Base-by-base conservation (phyloP, 73 alveolate species). In the Blepharisma stoltei region DNA sequence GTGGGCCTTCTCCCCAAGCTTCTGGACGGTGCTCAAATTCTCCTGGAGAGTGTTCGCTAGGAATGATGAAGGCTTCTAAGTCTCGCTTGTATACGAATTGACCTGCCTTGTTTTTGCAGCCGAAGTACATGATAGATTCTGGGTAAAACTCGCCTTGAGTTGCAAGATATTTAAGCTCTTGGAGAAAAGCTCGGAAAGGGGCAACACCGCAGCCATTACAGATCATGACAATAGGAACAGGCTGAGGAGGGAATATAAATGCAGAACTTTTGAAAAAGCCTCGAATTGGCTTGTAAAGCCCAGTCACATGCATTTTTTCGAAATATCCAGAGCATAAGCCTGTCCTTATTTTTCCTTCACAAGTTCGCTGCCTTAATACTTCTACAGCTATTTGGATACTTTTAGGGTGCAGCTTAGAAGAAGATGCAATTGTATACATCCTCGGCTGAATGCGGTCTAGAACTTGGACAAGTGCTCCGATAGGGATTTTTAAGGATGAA, bases 351-450 rank as follows among this genome's bases (percentile, higher is more conserved):
- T 52, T 52, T 52, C 73, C 73, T 8, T 14, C 23, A 60, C 45
- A 25, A 14, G 37, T 60, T 5, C 73, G 0, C 5, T 14, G n/a
- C 2, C 73, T 0, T 3, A 60, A 9, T 25, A 60, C 73, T 25
- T 60, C 48, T 1, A 60, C 73, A 60, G 73, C 73, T 9, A 60
- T 25, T 25, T 60, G 48, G 46, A 60, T 60, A 20, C 23, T 60
- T 60, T n/a, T 18, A 20, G 73, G 73, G 4, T 20, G 2, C 5
- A 14, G n/a, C 23, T 52, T 52, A 60, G 23, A 60, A 18, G 73
- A 14, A 14, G 73, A 60, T 8, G 73, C 45, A 25, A 60, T 25
- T 20, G 38, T 8, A 60, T 60, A 60, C n/a, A 20, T 9, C 23
- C 73, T 14, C 11, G 73, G 73, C 23, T 60, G n/a, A 14, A 60